Conservation (phyloP, 1,139 yeast genomes). For the Diutina pseudorugosa region DNA sequence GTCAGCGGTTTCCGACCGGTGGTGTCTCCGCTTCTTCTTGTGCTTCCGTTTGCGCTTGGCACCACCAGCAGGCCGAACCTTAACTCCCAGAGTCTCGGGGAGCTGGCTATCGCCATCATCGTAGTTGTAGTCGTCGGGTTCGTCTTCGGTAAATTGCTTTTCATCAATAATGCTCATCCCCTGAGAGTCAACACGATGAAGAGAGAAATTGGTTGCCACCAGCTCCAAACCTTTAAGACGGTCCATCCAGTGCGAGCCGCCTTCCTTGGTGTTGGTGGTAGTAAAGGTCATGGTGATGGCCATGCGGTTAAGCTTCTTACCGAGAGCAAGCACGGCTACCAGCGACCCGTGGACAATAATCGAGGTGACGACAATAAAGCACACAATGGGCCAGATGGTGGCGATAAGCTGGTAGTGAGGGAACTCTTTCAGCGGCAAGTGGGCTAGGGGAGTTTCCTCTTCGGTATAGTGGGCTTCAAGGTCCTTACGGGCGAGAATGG, state of each 20-base stretch:
- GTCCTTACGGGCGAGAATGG: conserved; percentile 72
- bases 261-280: conserved; percentile 49
- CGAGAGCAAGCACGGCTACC: conserved; percentile 84
- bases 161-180: conserved; percentile 10
- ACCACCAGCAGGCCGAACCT: conserved; percentile 75
- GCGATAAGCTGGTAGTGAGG: conserved; percentile 63
- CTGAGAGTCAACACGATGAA: conserved; percentile 64
- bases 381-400: conserved; percentile 80
- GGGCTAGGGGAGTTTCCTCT: conserved; percentile 49
- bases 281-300: conserved; percentile 90
- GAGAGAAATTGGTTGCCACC: conserved; percentile 62
- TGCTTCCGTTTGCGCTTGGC: conserved; percentile 38
- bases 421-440: conserved; percentile 39
- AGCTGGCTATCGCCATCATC: conserved; percentile 8
- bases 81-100: conserved; percentile 50
- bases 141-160: conserved; percentile 7
- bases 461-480: conserved; percentile 46
- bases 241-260: conserved; percentile 65
- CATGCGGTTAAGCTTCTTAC: conserved; percentile 82
- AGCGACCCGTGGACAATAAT: conserved; percentile 94
- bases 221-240: conserved; percentile 74
- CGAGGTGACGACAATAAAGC: conserved; percentile 75
- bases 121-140: background rate
- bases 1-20: background rate
- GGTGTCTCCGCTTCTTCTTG: conserved; percentile 23